A percentile compares a stretch with the other conserved stretches of the same genome.
phyloP scores from a whole-genome alignment of 2,329 filamentous ascomycete genomes.

The Botrytis squamosa region DNA sequence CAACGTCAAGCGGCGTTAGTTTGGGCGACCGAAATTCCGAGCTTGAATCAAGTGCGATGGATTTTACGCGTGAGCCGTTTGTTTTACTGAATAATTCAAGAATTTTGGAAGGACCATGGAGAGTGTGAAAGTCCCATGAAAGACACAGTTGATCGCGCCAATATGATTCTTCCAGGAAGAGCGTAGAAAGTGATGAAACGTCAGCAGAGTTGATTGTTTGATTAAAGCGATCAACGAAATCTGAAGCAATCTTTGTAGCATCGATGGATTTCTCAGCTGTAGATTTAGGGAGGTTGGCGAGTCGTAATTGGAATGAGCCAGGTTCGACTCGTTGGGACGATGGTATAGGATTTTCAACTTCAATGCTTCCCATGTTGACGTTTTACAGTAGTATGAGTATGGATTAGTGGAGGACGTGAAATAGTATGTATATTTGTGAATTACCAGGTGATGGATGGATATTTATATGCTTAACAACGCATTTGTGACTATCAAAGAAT shows the following conservation, averaged over 20 bases:
- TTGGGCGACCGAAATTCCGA: conserved; percentile 31
- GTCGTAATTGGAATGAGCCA: conserved; percentile 32
- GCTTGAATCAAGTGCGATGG: conserved; percentile 41
- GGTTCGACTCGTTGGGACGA: conserved; percentile 32
- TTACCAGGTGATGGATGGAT: not conserved
- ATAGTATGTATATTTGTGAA: not conserved
- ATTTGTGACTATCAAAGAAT: not conserved
- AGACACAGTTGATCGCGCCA: conserved; percentile 60
- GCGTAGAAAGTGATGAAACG: conserved; percentile 37
- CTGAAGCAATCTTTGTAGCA: conserved; percentile 21
- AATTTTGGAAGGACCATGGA: conserved; percentile 46
- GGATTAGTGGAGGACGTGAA: not conserved
- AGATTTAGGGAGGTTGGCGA: conserved; percentile 27
- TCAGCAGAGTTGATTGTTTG: conserved; percentile 42
- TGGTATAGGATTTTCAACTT: conserved; percentile 14
- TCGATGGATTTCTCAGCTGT: conserved; percentile 22
- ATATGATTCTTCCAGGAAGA: conserved; percentile 50
- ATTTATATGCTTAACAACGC: not conserved
- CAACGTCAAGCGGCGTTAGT: conserved; percentile 47
- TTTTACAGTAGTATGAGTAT: not conserved
- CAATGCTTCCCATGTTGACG: conserved; percentile 29
- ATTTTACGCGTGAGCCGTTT: conserved; percentile 37
- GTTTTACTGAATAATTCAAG: conserved; percentile 35
- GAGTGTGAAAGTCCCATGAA: conserved; percentile 55
- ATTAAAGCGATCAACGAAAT: conserved; percentile 40